phyloP scores from a whole-genome alignment of 1,139 yeast species.

The Kodamaea anthophila region DNA sequence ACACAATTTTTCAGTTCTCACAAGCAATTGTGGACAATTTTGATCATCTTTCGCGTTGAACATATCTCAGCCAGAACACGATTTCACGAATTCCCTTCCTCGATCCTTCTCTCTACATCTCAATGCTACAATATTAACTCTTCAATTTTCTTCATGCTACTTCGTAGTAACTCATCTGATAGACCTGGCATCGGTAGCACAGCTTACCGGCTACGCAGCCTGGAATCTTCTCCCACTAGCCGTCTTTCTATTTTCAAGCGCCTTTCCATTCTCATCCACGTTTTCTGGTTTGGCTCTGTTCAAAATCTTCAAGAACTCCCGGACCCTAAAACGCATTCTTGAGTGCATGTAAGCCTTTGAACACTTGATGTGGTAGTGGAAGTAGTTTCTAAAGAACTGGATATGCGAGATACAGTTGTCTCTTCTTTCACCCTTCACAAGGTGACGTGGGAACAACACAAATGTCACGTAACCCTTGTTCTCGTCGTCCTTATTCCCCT shows the following conservation, averaged over 20 bases:
- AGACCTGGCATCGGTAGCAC: too few relatives aligned
- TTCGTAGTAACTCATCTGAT: too few relatives aligned
- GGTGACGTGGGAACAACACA: conserved; percentile 71
- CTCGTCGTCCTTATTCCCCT: conserved; percentile 36
- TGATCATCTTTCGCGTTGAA: too few relatives aligned
- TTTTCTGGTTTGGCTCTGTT: conserved; percentile 96
- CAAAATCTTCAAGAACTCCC: conserved; percentile 88
- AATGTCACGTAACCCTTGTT: conserved; percentile 71
- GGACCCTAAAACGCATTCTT: conserved; percentile 93
- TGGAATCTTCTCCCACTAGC: conserved; percentile 79
- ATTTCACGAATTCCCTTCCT: too few relatives aligned
- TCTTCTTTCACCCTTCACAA: conserved; percentile 63
- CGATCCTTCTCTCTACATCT: too few relatives aligned
- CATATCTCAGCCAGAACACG: too few relatives aligned
- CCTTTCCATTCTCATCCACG: conserved; percentile 59
- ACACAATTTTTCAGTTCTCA: too few relatives aligned
- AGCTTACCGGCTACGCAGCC: too few relatives aligned
- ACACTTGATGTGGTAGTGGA: conserved; percentile 97
- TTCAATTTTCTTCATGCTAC: too few relatives aligned
- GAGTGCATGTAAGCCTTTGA: conserved; percentile 98
- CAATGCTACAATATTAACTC: too few relatives aligned
- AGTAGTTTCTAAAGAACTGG: conserved; percentile 88
- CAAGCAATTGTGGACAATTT: too few relatives aligned
- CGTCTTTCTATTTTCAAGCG: conserved; percentile 65
- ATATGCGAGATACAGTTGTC: conserved; percentile 85